Conservation (phyloP, 116 monocot genomes). For the Iris pallida region DNA sequence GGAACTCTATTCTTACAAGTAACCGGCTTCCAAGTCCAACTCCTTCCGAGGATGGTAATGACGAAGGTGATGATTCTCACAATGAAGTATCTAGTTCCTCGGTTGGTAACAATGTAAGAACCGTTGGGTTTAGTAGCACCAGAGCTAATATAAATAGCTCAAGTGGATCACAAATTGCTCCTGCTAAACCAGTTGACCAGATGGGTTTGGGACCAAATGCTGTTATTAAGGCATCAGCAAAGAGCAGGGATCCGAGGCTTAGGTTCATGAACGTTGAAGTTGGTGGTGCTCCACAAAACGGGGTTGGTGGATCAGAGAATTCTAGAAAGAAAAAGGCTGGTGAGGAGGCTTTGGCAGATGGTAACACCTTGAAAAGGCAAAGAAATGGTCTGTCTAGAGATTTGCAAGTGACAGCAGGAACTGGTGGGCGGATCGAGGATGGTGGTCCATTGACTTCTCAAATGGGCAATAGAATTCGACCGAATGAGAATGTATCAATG, state of each 20-base stretch:
- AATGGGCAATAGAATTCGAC: not conserved
- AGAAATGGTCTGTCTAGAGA: slow-evolving; percentile 29
- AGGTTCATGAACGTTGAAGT: slow-evolving; percentile 41
- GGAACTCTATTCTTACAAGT: slow-evolving; percentile 33
- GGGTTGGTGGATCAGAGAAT: slow-evolving; percentile 17
- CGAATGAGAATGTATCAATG: slow-evolving; percentile 17
- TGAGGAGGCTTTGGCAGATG: slow-evolving; percentile 24
- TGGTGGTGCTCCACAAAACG: slow-evolving; percentile 14
- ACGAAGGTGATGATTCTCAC: slow-evolving; percentile 31
- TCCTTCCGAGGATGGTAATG: slow-evolving; percentile 73
- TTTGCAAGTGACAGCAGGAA: slow-evolving; percentile 22
- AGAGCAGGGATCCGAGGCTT: slow-evolving; percentile 89
- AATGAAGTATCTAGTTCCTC: slow-evolving; percentile 70
- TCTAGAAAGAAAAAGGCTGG: slow-evolving; percentile 48
- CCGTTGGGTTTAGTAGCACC: slow-evolving; percentile 14
- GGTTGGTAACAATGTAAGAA: slow-evolving; percentile 7
- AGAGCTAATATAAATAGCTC: slow-evolving; percentile 2
- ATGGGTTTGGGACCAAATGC: slow-evolving; percentile 12
- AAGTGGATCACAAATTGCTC: slow-evolving; percentile 14
- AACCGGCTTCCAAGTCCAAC: slow-evolving; percentile 88
- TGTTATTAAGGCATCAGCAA: slow-evolving; percentile 37
- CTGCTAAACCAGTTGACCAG: slow-evolving; percentile 16
- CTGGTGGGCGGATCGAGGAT: slow-evolving; percentile 57
- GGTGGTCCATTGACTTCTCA: slow-evolving; percentile 13
- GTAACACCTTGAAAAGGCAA: slow-evolving; percentile 54